These are phyloP conservation scores for Xerocomus minutiporus DNA, from an alignment of 1,284 basidiomycete genomes.

Conservation along the genomic window DNA sequence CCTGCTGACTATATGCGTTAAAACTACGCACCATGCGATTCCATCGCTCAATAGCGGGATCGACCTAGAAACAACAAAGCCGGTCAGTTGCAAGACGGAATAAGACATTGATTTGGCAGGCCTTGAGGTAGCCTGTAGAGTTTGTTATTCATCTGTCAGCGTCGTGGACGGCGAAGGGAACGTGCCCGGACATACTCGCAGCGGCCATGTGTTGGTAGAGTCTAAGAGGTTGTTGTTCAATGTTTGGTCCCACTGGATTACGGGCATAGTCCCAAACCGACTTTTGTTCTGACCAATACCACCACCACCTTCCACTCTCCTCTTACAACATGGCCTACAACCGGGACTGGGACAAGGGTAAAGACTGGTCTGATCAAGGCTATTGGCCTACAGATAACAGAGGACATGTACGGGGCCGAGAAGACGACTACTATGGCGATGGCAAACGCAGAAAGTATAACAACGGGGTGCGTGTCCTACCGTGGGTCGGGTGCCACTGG, in stretches of 20 bases:
- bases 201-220: slow-evolving; percentile 26
- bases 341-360: slow-evolving; percentile 78
- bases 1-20: neutral
- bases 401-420: slow-evolving; percentile 47
- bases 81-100: neutral
- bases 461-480: slow-evolving; percentile 51
- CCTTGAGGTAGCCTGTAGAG: slow-evolving; percentile 30
- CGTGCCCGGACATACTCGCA: slow-evolving; percentile 25
- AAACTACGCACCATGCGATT: slow-evolving; percentile 58
- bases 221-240: slow-evolving; percentile 29
- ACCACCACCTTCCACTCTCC: slow-evolving; percentile 5
- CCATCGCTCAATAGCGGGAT: slow-evolving; percentile 80
- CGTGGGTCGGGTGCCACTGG: slow-evolving; percentile 8
- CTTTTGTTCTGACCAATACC: slow-evolving; percentile 16
- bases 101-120: neutral
- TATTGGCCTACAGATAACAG: slow-evolving; percentile 39
- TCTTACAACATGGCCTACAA: slow-evolving; percentile 59
- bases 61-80: slow-evolving; percentile 43
- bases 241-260: slow-evolving; percentile 30
- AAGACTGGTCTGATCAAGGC: slow-evolving; percentile 49
- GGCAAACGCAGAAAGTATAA: slow-evolving; percentile 76
- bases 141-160: slow-evolving; percentile 9
- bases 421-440: slow-evolving; percentile 65
- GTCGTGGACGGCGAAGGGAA: slow-evolving; percentile 1
- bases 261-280: slow-evolving; percentile 2